These are phyloP conservation scores for Spirogloea muscicola DNA, from an alignment of 139 green algal species.

Conservation along the genomic window DNA sequence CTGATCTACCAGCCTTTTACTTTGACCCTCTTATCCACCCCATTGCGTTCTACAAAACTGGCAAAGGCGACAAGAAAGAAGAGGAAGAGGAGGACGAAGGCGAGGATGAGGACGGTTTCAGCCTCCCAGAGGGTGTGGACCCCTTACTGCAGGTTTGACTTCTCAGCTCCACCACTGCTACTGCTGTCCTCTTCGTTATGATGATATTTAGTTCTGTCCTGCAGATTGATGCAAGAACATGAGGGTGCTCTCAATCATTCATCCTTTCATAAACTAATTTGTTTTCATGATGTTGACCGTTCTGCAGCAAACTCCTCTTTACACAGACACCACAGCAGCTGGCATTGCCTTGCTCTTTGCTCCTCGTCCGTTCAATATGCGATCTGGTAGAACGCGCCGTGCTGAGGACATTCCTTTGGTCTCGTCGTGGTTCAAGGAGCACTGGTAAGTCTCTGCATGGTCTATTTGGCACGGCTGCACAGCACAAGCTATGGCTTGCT, in stretches of 20 bases:
- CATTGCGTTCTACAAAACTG: constrained; percentile 82
- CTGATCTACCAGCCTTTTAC: constrained; percentile 98
- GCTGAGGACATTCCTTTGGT: constrained; percentile 93
- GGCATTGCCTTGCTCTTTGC: constrained; percentile 94
- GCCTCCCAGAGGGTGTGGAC: constrained; percentile 77
- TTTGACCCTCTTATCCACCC: constrained; percentile 99
- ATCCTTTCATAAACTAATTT: no score
- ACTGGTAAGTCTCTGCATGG: constrained; percentile 34
- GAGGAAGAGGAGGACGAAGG: constrained; percentile 61
- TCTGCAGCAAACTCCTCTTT: constrained; percentile 57
- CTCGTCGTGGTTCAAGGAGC: constrained; percentile 83
- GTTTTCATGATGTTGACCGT: no score
- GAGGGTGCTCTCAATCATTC: no score
- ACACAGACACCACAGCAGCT: constrained; percentile 80
- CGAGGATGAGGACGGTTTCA: constrained; percentile 82
- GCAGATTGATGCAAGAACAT: no score
- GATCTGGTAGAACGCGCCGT: constrained; percentile 79
- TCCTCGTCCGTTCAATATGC: constrained; percentile 87
- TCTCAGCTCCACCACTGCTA: no score
- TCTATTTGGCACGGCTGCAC: no score
- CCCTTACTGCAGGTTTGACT: no score
- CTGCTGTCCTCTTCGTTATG: no score
- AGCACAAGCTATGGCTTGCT: no score
- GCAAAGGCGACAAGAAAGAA: constrained; percentile 9
- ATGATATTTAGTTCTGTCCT: no score